phyloP scores from a whole-genome alignment of 2,329 filamentous ascomycete genomes.

The Zelopaecilomyces penicillatus region DNA sequence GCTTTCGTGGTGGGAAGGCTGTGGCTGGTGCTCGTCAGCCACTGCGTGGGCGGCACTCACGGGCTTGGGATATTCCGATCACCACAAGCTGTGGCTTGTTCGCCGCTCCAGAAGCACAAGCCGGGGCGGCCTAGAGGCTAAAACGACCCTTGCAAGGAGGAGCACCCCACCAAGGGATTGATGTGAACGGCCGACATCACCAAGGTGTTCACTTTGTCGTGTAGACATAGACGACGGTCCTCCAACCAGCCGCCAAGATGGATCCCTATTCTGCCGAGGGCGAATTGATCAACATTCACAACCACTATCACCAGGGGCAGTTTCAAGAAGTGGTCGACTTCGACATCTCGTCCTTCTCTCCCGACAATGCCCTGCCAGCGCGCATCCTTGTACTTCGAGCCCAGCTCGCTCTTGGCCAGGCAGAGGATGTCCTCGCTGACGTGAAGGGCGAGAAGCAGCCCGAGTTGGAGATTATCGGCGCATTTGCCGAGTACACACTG shows the following conservation, averaged over 20 bases:
- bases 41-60: constrained; percentile 5
- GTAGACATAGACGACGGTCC: background rate
- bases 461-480: constrained; percentile 67
- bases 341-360: constrained; percentile 69
- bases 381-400: constrained; percentile 74
- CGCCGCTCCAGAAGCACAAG: too few species aligned
- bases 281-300: constrained; percentile 65
- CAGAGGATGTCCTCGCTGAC: constrained; percentile 62
- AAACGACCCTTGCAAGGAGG: constrained; percentile 1
- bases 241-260: constrained; percentile 36
- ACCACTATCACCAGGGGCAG: constrained; percentile 69
- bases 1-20: constrained; percentile 9
- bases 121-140: too few species aligned
- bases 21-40: constrained; percentile 20
- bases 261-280: constrained; percentile 64
- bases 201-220: constrained; percentile 3
- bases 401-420: constrained; percentile 73
- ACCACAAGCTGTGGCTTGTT: too few species aligned
- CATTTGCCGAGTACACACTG: constrained; percentile 59
- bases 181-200: constrained; percentile 6
- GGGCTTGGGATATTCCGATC: too few species aligned
- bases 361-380: constrained; percentile 68
- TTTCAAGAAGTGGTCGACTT: constrained; percentile 82
- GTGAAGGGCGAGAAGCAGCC: constrained; percentile 58
- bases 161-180: constrained; percentile 8